These are phyloP conservation scores for Pleurotus citrinopileatus DNA, from an alignment of 768 basidiomycete genomes.

Conservation along the genomic window DNA sequence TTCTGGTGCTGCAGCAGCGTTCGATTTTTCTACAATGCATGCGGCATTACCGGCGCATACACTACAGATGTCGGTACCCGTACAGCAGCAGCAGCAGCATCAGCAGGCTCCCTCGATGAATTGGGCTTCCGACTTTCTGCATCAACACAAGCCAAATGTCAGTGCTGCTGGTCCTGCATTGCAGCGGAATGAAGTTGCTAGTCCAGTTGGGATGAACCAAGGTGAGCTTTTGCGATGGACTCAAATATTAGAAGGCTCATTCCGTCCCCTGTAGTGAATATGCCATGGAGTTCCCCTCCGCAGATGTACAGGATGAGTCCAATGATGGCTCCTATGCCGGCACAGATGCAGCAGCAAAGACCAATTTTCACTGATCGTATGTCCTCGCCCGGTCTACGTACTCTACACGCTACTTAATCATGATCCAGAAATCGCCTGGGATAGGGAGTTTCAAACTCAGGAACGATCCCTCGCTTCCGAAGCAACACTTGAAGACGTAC, in stretches of 20 bases:
- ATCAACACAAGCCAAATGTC: slow-evolving; percentile 22
- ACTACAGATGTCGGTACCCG: slow-evolving; percentile 10
- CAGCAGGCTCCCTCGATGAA: slow-evolving; percentile 22
- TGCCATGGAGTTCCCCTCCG: slow-evolving; percentile 19
- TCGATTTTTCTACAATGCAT: slow-evolving; percentile 59
- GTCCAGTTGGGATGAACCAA: neutral
- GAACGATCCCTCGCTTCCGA: slow-evolving; percentile 36
- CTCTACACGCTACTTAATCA: neutral
- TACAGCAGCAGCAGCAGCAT: slow-evolving; percentile 15
- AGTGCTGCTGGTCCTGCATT: neutral
- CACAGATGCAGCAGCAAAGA: slow-evolving; percentile 20
- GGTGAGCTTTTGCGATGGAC: neutral
- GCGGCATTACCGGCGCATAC: slow-evolving; percentile 38
- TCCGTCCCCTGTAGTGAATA: neutral
- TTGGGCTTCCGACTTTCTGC: slow-evolving; percentile 68
- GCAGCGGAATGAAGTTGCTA: neutral
- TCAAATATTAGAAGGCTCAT: neutral
- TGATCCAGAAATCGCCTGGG: slow-evolving; percentile 50
- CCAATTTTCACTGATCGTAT: slow-evolving; percentile 39
- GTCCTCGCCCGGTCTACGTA: slow-evolving; percentile 17
- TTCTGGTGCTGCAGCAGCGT: slow-evolving; percentile 34
- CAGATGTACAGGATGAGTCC: slow-evolving; percentile 8
- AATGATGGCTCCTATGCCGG: slow-evolving; percentile 11
- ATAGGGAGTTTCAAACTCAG: slow-evolving; percentile 61
- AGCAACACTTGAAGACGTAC: slow-evolving; percentile 2